phyloP scores from a whole-genome alignment of 148 eudicot species.

The Vaccinium darrowii region DNA sequence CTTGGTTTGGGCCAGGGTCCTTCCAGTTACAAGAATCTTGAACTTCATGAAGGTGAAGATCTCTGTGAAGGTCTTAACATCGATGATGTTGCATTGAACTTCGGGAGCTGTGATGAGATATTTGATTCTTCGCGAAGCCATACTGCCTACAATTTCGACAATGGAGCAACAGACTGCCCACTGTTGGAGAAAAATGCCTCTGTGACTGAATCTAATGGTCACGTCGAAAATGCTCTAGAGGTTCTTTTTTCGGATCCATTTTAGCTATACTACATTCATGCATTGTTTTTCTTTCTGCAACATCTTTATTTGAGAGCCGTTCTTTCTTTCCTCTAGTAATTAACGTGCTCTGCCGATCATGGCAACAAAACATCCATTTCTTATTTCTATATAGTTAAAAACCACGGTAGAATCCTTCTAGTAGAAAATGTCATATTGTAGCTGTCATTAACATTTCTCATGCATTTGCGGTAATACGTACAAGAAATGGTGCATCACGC shows the following conservation, averaged over 20 bases:
- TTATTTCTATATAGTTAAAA: not conserved
- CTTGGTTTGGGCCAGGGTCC: conserved; percentile 13
- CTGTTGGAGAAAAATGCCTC: conserved; percentile 35
- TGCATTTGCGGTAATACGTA: not conserved
- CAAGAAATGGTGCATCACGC: not conserved
- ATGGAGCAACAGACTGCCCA: conserved; percentile 27
- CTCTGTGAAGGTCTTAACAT: conserved; percentile 38
- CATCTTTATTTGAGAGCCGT: not conserved
- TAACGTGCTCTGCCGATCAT: not conserved
- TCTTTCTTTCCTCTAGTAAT: not conserved
- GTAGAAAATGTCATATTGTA: not conserved
- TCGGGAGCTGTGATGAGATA: conserved; percentile 37
- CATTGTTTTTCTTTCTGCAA: not conserved
- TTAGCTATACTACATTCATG: not conserved
- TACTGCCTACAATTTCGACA: conserved; percentile 23
- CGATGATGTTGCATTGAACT: conserved; percentile 38
- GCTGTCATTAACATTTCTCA: not conserved
- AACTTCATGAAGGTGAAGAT: conserved; percentile 35
- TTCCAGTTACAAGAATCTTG: conserved; percentile 25
- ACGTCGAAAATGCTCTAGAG: conserved; percentile 37
- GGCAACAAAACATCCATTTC: not conserved
- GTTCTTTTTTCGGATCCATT: conserved; percentile 21
- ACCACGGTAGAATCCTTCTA: not conserved
- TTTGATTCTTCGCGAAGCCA: conserved; percentile 27
- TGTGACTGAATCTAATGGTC: conserved; percentile 30